Percentiles rank a stretch among this genome's conserved stretches.
phyloP scores from a whole-genome alignment of 1,284 basidiomycete genomes.

The Puccinia hordei region DNA sequence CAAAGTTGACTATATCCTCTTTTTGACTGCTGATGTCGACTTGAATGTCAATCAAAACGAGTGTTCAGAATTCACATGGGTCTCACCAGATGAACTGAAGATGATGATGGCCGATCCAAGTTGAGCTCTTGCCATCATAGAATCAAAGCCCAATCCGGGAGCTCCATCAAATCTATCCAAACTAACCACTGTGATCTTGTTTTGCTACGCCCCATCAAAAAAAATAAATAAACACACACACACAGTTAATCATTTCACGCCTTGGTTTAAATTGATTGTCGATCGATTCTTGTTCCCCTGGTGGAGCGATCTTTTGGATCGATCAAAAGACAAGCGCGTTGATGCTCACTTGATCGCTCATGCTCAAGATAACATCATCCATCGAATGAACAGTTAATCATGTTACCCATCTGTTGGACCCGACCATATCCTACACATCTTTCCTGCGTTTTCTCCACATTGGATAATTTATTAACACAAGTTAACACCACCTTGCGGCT shows the following conservation, averaged over 20 bases:
- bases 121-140: conserved; percentile 58
- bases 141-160: neutral
- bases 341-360: conserved; percentile 29
- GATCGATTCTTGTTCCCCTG: conserved; percentile 95
- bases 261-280: conserved; percentile 99
- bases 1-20: conserved; percentile 95
- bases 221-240: no score
- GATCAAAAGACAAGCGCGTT: conserved; percentile 56
- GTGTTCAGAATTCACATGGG: conserved; percentile 87
- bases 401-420: neutral
- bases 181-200: neutral
- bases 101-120: conserved; percentile 82
- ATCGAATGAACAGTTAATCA: conserved; percentile 35
- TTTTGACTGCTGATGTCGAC: conserved; percentile 85
- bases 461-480: no score
- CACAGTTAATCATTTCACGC: conserved; percentile 84
- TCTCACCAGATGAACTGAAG: conserved; percentile 83
- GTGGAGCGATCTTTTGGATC: conserved; percentile 86
- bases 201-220: conserved; percentile 12
- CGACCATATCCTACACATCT: neutral
- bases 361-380: conserved; percentile 26
- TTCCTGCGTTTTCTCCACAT: neutral
- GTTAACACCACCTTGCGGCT: no score
- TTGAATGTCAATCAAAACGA: conserved; percentile 85
- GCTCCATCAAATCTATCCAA: conserved; percentile 15